Conservation (phyloP, 352 stramenopile genomes). For the Globisporangium cylindrosporum region DNA sequence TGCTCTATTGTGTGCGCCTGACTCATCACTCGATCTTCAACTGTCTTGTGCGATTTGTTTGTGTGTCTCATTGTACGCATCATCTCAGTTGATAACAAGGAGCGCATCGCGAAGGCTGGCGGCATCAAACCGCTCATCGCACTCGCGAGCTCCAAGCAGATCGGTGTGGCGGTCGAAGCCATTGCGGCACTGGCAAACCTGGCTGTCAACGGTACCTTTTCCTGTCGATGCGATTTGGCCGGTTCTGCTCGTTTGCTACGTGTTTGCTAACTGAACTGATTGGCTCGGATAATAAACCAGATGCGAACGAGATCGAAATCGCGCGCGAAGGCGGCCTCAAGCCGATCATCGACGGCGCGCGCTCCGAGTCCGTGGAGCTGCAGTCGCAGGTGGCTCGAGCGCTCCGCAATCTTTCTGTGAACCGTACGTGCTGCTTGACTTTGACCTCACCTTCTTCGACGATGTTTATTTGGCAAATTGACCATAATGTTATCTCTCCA, state of each 20-base stretch:
- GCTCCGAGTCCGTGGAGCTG: constrained; percentile 79
- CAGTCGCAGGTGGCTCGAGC: constrained; percentile 87
- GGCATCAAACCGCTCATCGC: constrained; percentile 87
- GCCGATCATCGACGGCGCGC: constrained; percentile 87
- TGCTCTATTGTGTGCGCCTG: not conserved
- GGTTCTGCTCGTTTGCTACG: not conserved
- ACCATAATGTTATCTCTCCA: not conserved
- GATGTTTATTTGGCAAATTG: not conserved
- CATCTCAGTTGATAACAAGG: constrained; percentile 89
- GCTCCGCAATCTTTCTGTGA: constrained; percentile 93
- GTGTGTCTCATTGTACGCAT: not conserved
- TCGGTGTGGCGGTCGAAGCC: constrained; percentile 87
- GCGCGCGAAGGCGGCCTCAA: constrained; percentile 84
- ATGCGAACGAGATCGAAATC: constrained; percentile 92
- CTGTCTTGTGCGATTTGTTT: not conserved
- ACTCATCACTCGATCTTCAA: not conserved
- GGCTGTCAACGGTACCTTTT: constrained; percentile 87
- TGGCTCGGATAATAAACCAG: constrained; percentile 25
- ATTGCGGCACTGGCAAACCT: constrained; percentile 94
- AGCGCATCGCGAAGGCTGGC: constrained; percentile 87
- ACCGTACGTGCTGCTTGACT: constrained; percentile 55
- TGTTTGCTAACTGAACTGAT: not conserved
- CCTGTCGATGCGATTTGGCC: not conserved
- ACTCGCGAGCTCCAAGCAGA: constrained; percentile 77
- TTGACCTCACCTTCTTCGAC: not conserved